Evolutionary conservation across 1,284 basidiomycete species (phyloP).

Genomic region (Cryptococcus wingfieldii): DNA sequence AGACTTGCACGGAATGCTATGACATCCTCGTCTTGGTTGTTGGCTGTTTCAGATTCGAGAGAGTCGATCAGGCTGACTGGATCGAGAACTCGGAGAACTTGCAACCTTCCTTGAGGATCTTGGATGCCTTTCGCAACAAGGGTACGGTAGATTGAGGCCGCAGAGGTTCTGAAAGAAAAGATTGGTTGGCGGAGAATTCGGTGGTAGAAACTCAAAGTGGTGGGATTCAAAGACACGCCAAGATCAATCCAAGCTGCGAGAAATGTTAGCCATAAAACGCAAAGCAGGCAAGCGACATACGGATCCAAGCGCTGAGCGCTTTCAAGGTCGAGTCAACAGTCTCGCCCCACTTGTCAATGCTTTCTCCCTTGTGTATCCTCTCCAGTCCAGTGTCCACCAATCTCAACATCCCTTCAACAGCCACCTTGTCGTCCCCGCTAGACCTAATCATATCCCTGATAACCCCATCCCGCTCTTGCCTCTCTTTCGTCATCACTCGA

Average conservation of each 20-base stretch:
- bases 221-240: slow-evolving; percentile 86
- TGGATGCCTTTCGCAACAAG: slow-evolving; percentile 92
- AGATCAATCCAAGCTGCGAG: slow-evolving; percentile 95
- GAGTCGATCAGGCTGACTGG: slow-evolving; percentile 73
- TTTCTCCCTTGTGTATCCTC: slow-evolving; percentile 52
- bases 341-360: slow-evolving; percentile 62
- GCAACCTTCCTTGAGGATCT: slow-evolving; percentile 82
- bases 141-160: slow-evolving; percentile 72
- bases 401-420: slow-evolving; percentile 81
- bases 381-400: slow-evolving; percentile 73
- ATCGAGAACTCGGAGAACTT: slow-evolving; percentile 84
- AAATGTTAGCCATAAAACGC: neutral
- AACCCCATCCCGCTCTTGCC: slow-evolving; percentile 72
- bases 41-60: slow-evolving; percentile 70
- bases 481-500: slow-evolving; percentile 61
- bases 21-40: slow-evolving; percentile 66
- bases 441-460: slow-evolving; percentile 87
- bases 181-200: slow-evolving; percentile 77
- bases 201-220: slow-evolving; percentile 81
- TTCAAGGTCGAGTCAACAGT: slow-evolving; percentile 82
- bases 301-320: slow-evolving; percentile 89
- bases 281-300: slow-evolving; percentile 55
- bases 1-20: slow-evolving; percentile 85
- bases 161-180: slow-evolving; percentile 70
- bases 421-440: slow-evolving; percentile 71